A percentile compares a stretch with the other conserved stretches of the same genome.
Evolutionary conservation across 352 stramenopile genomes (phyloP).

Genomic region (Phytophthora parvispora): DNA sequence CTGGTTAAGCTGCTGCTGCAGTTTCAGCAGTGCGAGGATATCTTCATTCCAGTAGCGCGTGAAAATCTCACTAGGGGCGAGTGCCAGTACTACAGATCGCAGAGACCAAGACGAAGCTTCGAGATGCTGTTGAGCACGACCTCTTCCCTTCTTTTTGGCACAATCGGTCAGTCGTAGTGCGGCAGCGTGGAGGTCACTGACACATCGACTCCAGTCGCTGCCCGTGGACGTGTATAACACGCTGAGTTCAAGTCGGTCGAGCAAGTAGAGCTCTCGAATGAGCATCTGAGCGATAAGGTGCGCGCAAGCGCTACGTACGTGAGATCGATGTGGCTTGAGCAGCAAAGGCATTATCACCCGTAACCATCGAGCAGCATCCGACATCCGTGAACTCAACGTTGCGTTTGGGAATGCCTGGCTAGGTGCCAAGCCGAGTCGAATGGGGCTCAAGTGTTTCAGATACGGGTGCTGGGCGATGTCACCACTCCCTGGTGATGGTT

Average conservation of each 20-base stretch:
- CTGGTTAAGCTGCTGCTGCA: constrained; percentile 82
- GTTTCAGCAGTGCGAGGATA: constrained; percentile 52
- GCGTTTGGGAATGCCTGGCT: constrained; percentile 1
- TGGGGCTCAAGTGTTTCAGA: constrained; percentile 43
- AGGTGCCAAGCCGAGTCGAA: constrained; percentile 50
- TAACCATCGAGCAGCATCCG: constrained; percentile 54
- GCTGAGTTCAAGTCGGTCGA: constrained; percentile 31
- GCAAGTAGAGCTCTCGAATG: constrained; percentile 41
- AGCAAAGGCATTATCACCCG: constrained; percentile 56
- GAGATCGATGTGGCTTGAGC: constrained; percentile 61
- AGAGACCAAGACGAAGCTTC: constrained; percentile 57
- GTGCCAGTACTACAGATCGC: constrained; percentile 53
- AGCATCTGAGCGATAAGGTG: constrained; percentile 54
- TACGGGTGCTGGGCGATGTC: constrained; percentile 47
- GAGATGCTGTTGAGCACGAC: constrained; percentile 57
- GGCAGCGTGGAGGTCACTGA: constrained; percentile 69
- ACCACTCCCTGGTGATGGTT: constrained; percentile 5
- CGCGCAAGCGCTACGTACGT: constrained; percentile 50
- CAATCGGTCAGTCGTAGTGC: constrained; percentile 52
- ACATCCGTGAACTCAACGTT: constrained; percentile 9
- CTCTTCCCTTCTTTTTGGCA: constrained; percentile 39
- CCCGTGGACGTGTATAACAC: constrained; percentile 31
- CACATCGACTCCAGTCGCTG: constrained; percentile 68
- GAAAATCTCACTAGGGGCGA: constrained; percentile 75
- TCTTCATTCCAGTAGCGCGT: constrained; percentile 82